Evolutionary conservation across 352 stramenopile genomes (phyloP).

Genomic region (Pythium periplocum): DNA sequence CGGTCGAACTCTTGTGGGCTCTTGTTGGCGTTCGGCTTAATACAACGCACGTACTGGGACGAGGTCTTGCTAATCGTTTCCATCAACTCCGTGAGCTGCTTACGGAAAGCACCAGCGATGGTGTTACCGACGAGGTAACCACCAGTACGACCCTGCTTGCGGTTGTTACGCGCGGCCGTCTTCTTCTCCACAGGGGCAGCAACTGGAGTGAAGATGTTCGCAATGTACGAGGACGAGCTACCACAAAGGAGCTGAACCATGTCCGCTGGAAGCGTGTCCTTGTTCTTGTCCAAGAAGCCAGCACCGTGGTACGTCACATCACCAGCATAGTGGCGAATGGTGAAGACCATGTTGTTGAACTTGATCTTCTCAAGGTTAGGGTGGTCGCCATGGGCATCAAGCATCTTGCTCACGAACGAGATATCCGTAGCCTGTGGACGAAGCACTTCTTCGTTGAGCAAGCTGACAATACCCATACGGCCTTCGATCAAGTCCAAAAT

Average conservation of each 20-base stretch:
- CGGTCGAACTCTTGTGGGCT: conserved; percentile 79
- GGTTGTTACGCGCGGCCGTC: conserved; percentile 10
- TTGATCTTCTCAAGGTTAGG: conserved; percentile 82
- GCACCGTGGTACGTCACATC: conserved; percentile 78
- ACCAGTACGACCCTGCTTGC: conserved; percentile 48
- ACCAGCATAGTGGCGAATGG: conserved; percentile 77
- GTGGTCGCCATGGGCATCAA: conserved; percentile 71
- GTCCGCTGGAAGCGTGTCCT: conserved; percentile 75
- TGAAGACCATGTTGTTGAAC: conserved; percentile 80
- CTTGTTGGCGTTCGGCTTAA: conserved; percentile 91
- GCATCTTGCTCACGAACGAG: conserved; percentile 81
- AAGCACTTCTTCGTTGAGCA: conserved; percentile 96
- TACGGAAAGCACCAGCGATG: conserved; percentile 80
- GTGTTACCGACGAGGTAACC: conserved; percentile 81
- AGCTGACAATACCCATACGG: conserved; percentile 82
- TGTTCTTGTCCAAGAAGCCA: conserved; percentile 84
- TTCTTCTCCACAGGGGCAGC: conserved; percentile 16
- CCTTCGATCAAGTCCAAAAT: conserved; percentile 89
- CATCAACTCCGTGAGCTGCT: conserved; percentile 82
- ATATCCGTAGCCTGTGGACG: conserved; percentile 77
- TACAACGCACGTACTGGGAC: conserved; percentile 86
- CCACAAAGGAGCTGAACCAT: conserved; percentile 72
- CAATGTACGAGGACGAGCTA: conserved; percentile 55
- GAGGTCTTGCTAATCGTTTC: conserved; percentile 86
- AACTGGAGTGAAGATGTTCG: conserved; percentile 55